Percentiles rank a stretch among this genome's conserved stretches.
phyloP scores from a whole-genome alignment of 768 basidiomycete genomes.

The Termitomyces sp. region DNA sequence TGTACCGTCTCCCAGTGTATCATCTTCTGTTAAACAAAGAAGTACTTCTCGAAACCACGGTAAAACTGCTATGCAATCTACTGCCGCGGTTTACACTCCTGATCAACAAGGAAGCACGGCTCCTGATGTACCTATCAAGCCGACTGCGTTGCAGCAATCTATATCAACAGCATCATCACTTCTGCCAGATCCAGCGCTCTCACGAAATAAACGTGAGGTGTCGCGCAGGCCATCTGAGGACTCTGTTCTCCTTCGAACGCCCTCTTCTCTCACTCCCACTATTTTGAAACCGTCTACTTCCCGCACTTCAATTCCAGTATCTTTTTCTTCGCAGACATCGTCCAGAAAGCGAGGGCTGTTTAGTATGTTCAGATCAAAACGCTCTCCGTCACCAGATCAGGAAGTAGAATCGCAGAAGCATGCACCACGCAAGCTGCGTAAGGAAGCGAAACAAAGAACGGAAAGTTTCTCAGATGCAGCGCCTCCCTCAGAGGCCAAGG shows the following conservation, averaged over 20 bases:
- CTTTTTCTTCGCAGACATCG: slow-evolving; percentile 31
- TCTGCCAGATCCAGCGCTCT: not conserved
- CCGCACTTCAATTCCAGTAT: slow-evolving; percentile 31
- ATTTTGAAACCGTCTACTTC: slow-evolving; percentile 36
- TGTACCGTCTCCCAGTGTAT: slow-evolving; percentile 6
- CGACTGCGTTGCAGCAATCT: not conserved
- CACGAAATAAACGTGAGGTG: slow-evolving; percentile 13
- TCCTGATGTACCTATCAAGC: not conserved
- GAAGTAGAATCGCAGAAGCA: slow-evolving; percentile 15
- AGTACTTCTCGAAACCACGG: not conserved
- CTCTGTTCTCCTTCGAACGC: slow-evolving; percentile 51
- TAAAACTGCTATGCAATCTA: not conserved
- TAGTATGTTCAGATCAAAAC: slow-evolving; percentile 24
- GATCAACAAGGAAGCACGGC: not conserved
- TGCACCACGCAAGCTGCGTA: slow-evolving; percentile 14
- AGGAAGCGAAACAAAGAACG: slow-evolving; percentile 7
- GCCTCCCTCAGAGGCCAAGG: not conserved
- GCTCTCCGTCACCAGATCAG: slow-evolving; percentile 13
- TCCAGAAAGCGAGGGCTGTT: slow-evolving; percentile 35
- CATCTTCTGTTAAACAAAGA: slow-evolving; percentile 1
- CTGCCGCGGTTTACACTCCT: not conserved
- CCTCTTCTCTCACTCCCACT: slow-evolving; percentile 56
- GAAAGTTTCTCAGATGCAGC: not conserved
- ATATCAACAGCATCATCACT: slow-evolving; percentile 4
- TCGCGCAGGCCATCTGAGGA: slow-evolving; percentile 40